phyloP scores from a whole-genome alignment of 192 early-diverging fungal genomes.

The Entomortierella chlamydospora region DNA sequence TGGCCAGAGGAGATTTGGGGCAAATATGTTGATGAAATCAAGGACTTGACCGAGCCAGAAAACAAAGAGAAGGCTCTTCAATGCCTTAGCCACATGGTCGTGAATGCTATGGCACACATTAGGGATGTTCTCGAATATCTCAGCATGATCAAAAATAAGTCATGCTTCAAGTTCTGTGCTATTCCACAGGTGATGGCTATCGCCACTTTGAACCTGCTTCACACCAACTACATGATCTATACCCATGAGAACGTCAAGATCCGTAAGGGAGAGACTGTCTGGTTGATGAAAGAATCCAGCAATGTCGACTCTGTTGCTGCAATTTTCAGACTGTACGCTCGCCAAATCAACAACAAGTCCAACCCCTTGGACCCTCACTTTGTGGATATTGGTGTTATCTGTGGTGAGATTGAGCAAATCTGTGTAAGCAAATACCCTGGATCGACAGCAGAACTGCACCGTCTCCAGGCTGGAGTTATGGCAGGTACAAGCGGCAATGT shows the following conservation, averaged over 20 bases:
- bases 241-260: slow-evolving; percentile 87
- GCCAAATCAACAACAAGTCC: slow-evolving; percentile 72
- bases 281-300: slow-evolving; percentile 71
- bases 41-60: slow-evolving; percentile 76
- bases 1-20: slow-evolving; percentile 98
- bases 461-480: slow-evolving; percentile 46
- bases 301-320: slow-evolving; percentile 68
- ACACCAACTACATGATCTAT: slow-evolving; percentile 87
- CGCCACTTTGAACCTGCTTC: slow-evolving; percentile 87
- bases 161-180: slow-evolving; percentile 94
- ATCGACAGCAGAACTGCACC: slow-evolving; percentile 35
- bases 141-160: slow-evolving; percentile 76
- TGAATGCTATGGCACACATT: slow-evolving; percentile 86
- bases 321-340: slow-evolving; percentile 74
- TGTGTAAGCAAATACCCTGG: slow-evolving; percentile 31
- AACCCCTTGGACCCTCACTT: slow-evolving; percentile 72
- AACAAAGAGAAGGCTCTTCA: slow-evolving; percentile 75
- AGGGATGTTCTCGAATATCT: slow-evolving; percentile 92
- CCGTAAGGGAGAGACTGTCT: slow-evolving; percentile 85
- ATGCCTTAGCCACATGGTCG: slow-evolving; percentile 90
- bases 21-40: slow-evolving; percentile 78
- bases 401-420: slow-evolving; percentile 58
- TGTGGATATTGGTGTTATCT: slow-evolving; percentile 65
- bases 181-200: slow-evolving; percentile 99
- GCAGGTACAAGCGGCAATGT: slow-evolving; percentile 32